Evolutionary conservation across 768 basidiomycete species (phyloP), one percentile per base, ranked within the genome.

Genomic region (Heimioporus sp.): DNA sequence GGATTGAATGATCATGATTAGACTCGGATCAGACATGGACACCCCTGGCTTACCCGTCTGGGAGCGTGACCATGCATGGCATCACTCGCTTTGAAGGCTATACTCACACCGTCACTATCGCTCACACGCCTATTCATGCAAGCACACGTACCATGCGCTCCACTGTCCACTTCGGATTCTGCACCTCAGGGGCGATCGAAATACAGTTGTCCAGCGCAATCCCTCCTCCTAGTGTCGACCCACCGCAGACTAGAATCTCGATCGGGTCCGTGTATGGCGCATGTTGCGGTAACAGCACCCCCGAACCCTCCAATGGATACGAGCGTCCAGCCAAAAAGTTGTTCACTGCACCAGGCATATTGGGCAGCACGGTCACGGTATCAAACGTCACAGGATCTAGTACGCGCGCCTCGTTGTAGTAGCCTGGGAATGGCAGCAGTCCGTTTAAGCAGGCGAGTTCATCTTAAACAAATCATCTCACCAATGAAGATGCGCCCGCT

Each of bases 351-450:
- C 85, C 88, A 0, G 90, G 89, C 55, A 87, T 82, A 57, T 89
- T 88, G 15, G 90, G 90, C 8, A 90, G 66, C 8, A 72, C 68
- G 6, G 68, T 68, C 48, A 82, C 65, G 0, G 89, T 90, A 19
- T 74, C 68, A 55, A 91, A 89, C 1, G 80, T 86, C 10, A 64
- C 72, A 0, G 85, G 82, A 50, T 91, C 78, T 24, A 91, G 71
- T 53, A 91, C 80, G 15, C 89, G 82, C 1, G 89, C 90, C 65
- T 91, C 86, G 55, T 92, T 91, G 71, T 83, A 90, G 61, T 91
- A 90, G 0, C 76, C 87, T 89, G 52, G 28, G 31, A 12, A 3
- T 16, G 2, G 24, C 24, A 5, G 24, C 24, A 28, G 24, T 28
- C 4, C n/a, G 21, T 5, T 35, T 48, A 30, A 46, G 43, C 19